Base-by-base conservation (phyloP, 768 basidiomycete species). In the Lepiota subincarnata region DNA sequence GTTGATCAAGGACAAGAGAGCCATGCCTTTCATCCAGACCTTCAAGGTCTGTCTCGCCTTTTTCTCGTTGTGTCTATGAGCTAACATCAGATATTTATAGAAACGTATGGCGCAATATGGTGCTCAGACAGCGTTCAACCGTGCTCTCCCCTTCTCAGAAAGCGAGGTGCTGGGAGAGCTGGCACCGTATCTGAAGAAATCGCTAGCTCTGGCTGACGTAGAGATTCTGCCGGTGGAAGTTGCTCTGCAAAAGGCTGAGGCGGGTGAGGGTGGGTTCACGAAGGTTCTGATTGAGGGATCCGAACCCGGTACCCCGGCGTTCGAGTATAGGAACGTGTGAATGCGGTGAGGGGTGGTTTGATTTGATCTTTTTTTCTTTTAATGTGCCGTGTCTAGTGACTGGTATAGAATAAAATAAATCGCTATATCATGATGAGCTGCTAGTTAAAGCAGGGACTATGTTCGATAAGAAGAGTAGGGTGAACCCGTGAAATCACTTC, bases 1-100 rank as follows among this genome's bases (percentile, higher is more conserved):
- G 4, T 66, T 98, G 66, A 86, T 94, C 72, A 98, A 97, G 79
- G 93, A 98, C 73, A 98, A 98, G 76, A 82, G 86, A 39, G 80
- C 80, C 38, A 98, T 98, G 96, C 95, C 95, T 5, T 98, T 96
- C 71, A 82, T 94, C 42, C 90, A 96, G 55, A 72, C 78, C 26
- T 89, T 98, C 84, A 95, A 97, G 86, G 96, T 94, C 48, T 35
- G 76, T 59, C 6, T 20, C 38, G 1, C 11, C 16, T 24, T 40
- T 10, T 5, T 37, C 43, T 38, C 18, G 1, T 34, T 47, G 16
- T 20, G 7, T 37, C 18, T 2, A 3, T 38, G 12, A 37, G n/a
- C 64, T 50, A 53, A 22, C 34, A 42, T 5, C 24, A 5, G 5
- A 44, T 14, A 2, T 18, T 46, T 7, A 13, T 63, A 93, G 89